A percentile compares a stretch with the other conserved stretches of the same genome.
These are phyloP conservation scores for Botrytis sinoallii DNA, from an alignment of 2,329 filamentous ascomycete species.

Conservation along the genomic window DNA sequence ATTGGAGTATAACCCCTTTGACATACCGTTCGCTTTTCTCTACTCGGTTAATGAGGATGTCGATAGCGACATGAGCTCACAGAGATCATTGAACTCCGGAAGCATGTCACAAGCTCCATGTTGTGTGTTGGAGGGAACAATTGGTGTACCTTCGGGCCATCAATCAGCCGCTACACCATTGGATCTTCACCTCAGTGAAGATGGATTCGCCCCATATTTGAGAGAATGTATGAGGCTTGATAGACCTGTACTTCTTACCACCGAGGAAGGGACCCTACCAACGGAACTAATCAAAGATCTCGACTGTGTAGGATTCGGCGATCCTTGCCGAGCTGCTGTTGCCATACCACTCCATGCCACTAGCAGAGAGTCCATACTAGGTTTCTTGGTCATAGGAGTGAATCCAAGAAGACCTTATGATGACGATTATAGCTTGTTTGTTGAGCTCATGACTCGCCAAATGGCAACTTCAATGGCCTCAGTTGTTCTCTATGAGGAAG, in stretches of 20 bases:
- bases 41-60: slow-evolving; percentile 71
- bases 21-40: slow-evolving; percentile 72
- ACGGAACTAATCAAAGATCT: slow-evolving; percentile 62
- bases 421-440: slow-evolving; percentile 74
- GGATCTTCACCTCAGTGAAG: slow-evolving; percentile 66
- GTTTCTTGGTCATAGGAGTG: slow-evolving; percentile 74
- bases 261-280: slow-evolving; percentile 65
- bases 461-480: slow-evolving; percentile 77
- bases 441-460: slow-evolving; percentile 71
- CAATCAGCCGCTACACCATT: slow-evolving; percentile 56
- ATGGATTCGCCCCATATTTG: slow-evolving; percentile 75
- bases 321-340: slow-evolving; percentile 67
- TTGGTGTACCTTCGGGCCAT: slow-evolving; percentile 67
- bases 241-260: slow-evolving; percentile 63
- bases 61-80: slow-evolving; percentile 62
- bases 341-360: slow-evolving; percentile 78
- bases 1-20: slow-evolving; percentile 63
- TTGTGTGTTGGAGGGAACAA: slow-evolving; percentile 66
- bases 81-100: slow-evolving; percentile 62
- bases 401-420: slow-evolving; percentile 79
- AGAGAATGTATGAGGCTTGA: slow-evolving; percentile 70
- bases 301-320: slow-evolving; percentile 67
- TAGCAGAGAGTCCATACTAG: slow-evolving; percentile 66
- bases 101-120: slow-evolving; percentile 60
- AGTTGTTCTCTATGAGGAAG: slow-evolving; percentile 78